Evolutionary conservation across 495 filamentous ascomycete genomes (phyloP).

Genomic region (Penicillium fimorum): DNA sequence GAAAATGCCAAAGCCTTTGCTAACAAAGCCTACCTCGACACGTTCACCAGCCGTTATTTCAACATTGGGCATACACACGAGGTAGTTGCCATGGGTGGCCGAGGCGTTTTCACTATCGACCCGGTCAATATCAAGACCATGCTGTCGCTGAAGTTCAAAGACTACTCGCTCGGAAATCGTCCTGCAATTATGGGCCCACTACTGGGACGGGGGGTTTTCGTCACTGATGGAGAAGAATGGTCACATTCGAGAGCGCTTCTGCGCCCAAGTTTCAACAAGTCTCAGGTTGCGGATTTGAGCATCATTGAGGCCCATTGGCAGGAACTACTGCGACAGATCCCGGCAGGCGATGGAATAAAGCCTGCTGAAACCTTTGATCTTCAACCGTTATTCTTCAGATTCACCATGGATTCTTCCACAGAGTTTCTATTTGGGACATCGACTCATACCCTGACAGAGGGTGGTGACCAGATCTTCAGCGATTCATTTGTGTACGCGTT

Average conservation of each 20-base stretch:
- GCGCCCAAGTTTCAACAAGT: conserved; percentile 27
- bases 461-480: conserved; percentile 11
- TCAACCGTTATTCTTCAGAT: conserved; percentile 39
- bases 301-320: background rate
- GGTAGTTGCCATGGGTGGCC: too few relatives aligned
- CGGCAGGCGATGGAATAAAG: conserved; percentile 52
- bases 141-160: conserved; percentile 64
- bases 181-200: background rate
- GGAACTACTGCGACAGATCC: background rate
- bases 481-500: conserved; percentile 23
- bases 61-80: too few relatives aligned
- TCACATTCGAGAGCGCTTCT: conserved; percentile 38
- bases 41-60: too few relatives aligned
- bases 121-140: conserved; percentile 73
- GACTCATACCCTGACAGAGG: conserved; percentile 15
- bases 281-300: conserved; percentile 44
- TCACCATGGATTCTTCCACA: conserved; percentile 58
- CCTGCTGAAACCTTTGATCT: conserved; percentile 43
- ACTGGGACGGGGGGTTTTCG: conserved; percentile 25
- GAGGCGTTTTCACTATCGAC: conserved; percentile 47
- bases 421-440: conserved; percentile 55
- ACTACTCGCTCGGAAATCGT: conserved; percentile 36
- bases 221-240: conserved; percentile 39
- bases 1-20: too few relatives aligned
- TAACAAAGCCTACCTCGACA: too few relatives aligned